Evolutionary conservation across 345 rosid genomes (phyloP).

Genomic region (Eucalyptus globulus): DNA sequence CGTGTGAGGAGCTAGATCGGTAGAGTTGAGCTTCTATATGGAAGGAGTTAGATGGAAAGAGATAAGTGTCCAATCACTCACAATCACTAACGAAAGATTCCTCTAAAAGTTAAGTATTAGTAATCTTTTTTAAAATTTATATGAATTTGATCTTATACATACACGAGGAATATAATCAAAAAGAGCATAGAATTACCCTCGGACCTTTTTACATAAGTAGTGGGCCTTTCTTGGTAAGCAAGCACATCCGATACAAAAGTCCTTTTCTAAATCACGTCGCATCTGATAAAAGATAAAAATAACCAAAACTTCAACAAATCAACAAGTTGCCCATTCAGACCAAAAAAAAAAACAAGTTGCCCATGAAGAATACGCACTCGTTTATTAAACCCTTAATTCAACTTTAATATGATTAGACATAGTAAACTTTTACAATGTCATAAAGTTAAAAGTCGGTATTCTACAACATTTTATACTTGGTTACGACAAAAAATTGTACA

Average conservation of each 20-base stretch:
- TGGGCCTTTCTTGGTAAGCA: not conserved
- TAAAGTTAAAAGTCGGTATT: too few relatives aligned
- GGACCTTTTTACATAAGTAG: too few relatives aligned
- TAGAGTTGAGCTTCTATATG: not conserved
- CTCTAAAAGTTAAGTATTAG: not conserved
- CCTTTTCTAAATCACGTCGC: not conserved
- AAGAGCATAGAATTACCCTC: too few relatives aligned
- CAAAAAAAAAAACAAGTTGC: not conserved
- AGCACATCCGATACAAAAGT: rapidly evolving
- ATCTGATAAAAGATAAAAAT: not conserved
- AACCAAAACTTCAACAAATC: not conserved
- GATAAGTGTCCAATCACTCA: not conserved
- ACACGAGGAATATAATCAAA: too few relatives aligned
- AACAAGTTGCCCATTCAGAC: not conserved
- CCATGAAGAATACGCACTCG: not conserved
- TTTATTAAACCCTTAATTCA: not conserved
- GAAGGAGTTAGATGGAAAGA: not conserved
- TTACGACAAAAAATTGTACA: too few relatives aligned
- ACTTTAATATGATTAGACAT: not conserved
- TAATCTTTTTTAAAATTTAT: not conserved
- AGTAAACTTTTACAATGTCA: not conserved
- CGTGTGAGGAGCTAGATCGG: not conserved
- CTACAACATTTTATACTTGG: not conserved
- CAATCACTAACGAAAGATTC: not conserved
- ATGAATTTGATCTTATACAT: not conserved